Conservation (phyloP, 495 filamentous ascomycete genomes). For the Apiosordaria backusii region DNA sequence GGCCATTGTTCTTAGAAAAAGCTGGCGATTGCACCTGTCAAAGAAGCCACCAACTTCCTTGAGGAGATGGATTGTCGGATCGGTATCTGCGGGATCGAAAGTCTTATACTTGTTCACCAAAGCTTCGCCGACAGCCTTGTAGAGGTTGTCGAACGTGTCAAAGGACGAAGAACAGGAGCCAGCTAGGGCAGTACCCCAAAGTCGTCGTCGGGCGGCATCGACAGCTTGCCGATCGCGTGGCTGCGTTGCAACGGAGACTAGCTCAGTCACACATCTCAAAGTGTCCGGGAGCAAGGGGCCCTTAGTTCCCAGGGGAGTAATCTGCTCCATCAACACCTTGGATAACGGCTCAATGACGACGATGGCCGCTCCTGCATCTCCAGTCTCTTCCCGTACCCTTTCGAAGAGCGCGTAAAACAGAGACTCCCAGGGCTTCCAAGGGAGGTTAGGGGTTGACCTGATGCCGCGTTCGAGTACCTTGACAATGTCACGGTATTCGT, state of each 20-base stretch:
- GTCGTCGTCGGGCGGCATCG: constrained; percentile 53
- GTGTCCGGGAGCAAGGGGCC: constrained; percentile 15
- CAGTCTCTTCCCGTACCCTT: constrained; percentile 61
- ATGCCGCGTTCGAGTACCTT: constrained; percentile 64
- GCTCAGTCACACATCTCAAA: constrained; percentile 32
- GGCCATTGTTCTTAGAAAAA: constrained; percentile 40
- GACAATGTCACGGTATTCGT: constrained; percentile 67
- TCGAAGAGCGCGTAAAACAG: constrained; percentile 57
- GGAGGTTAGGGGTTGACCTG: constrained; percentile 42
- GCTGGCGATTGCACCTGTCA: constrained; percentile 35
- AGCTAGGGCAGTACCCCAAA: constrained; percentile 55
- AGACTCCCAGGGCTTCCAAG: constrained; percentile 54
- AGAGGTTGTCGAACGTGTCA: constrained; percentile 61
- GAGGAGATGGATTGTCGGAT: constrained; percentile 30
- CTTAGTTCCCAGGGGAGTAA: constrained; percentile 10
- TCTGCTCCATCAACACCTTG: constrained; percentile 40
- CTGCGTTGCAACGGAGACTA: constrained; percentile 40
- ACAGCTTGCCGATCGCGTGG: constrained; percentile 54
- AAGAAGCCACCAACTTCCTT: constrained; percentile 37
- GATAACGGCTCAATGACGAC: constrained; percentile 70
- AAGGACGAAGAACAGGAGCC: constrained; percentile 43
- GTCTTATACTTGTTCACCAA: constrained; percentile 45
- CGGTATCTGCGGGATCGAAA: constrained; percentile 22
- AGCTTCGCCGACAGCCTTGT: constrained; percentile 48
- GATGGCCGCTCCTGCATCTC: constrained; percentile 58